Conservation (phyloP, 2,329 filamentous ascomycete species). For the Pseudogymnoascus destructans region DNA sequence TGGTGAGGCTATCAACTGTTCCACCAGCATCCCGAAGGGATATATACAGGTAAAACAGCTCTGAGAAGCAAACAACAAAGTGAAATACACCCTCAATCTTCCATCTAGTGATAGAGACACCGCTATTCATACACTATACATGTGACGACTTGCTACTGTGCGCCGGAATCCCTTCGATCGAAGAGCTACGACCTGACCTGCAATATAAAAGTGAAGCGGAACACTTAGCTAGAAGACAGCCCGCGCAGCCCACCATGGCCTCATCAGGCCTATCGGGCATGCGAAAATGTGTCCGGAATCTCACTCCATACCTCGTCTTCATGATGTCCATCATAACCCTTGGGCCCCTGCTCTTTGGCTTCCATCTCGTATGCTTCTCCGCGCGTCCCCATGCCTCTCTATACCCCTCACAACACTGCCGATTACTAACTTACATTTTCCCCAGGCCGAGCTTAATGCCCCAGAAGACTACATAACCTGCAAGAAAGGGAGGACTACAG, state of each 20-base stretch:
- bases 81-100: background rate
- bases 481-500: constrained; percentile 45
- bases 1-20: background rate
- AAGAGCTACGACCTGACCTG: background rate
- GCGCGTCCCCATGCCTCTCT: constrained; percentile 12
- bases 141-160: constrained; percentile 3
- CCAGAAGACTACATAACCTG: constrained; percentile 91
- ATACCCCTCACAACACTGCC: constrained; percentile 1
- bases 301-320: constrained; percentile 67
- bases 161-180: background rate
- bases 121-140: background rate
- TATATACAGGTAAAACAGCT: background rate
- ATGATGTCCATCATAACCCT: constrained; percentile 65
- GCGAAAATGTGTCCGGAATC: constrained; percentile 23
- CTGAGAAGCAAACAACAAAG: background rate
- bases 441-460: constrained; percentile 82
- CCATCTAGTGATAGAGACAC: background rate
- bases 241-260: constrained; percentile 18
- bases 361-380: constrained; percentile 56
- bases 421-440: background rate
- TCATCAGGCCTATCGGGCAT: constrained; percentile 22
- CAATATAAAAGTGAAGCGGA: background rate
- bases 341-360: constrained; percentile 87
- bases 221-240: background rate
- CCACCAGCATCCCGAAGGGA: background rate